Percentiles rank a stretch among this genome's conserved stretches.
phyloP scores from a whole-genome alignment of 148 eudicot genomes.

The Hydrangea macrophylla region DNA sequence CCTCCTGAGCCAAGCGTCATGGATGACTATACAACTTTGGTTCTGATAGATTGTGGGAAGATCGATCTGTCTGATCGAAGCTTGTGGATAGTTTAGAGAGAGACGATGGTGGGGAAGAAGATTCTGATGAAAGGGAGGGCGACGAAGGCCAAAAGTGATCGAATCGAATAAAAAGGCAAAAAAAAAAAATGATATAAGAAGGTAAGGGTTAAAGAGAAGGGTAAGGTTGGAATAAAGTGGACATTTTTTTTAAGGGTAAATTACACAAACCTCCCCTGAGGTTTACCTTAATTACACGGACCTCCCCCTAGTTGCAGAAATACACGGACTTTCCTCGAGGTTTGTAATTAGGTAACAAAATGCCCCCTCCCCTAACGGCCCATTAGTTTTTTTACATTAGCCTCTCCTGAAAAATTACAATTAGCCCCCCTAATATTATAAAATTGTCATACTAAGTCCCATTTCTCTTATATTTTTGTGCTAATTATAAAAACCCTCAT shows the following conservation, averaged over 20 bases:
- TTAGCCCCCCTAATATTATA: no score
- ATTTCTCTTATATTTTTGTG: no score
- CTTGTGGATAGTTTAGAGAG: neutral
- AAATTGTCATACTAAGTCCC: no score
- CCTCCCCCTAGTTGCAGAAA: no score
- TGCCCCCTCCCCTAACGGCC: no score
- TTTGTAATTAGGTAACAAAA: no score
- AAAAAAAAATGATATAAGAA: neutral
- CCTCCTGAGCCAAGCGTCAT: conserved; percentile 40
- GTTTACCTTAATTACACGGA: no score
- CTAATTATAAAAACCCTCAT: no score
- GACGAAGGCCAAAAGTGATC: neutral
- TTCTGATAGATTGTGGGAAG: neutral
- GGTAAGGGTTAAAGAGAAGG: neutral
- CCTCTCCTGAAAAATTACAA: no score
- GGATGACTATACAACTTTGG: neutral
- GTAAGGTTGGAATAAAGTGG: conserved; percentile 3
- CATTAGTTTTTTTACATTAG: no score
- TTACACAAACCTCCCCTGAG: no score
- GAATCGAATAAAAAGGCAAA: neutral
- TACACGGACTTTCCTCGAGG: no score
- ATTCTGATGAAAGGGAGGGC: neutral
- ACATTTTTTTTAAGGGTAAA: neutral
- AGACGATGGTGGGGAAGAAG: neutral
- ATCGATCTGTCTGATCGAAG: conserved; percentile 15